phyloP scores from a whole-genome alignment of 768 basidiomycete genomes.

The Suillus clintonianus region DNA sequence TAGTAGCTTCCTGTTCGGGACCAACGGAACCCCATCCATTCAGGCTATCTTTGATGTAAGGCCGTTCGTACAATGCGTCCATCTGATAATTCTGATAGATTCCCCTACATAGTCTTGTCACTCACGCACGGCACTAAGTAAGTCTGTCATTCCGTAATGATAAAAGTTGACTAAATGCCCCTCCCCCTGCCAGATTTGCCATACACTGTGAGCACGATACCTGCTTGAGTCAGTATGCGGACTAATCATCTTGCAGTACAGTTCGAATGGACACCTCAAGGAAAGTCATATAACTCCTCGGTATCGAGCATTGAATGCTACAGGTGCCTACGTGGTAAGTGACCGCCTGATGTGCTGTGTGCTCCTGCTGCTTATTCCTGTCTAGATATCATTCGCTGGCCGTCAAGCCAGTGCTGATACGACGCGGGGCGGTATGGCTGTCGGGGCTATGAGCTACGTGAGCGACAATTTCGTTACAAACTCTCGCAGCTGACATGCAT shows the following conservation, averaged over 20 bases:
- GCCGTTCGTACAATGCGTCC: not conserved
- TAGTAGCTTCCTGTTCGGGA: not conserved
- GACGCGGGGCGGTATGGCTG: conserved; percentile 59
- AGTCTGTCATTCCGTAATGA: not conserved
- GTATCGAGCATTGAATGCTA: conserved; percentile 39
- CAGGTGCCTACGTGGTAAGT: conserved; percentile 72
- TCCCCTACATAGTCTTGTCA: conserved; percentile 44
- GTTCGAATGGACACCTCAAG: conserved; percentile 56
- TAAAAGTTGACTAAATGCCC: not conserved
- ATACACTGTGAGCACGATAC: conserved; percentile 23
- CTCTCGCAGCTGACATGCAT: conserved; percentile 2
- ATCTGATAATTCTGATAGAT: not conserved
- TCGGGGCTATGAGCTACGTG: conserved; percentile 82
- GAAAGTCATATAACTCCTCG: conserved; percentile 41
- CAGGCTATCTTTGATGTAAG: conserved; percentile 54
- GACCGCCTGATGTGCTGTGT: not conserved
- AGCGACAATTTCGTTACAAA: conserved; percentile 23
- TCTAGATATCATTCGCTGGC: conserved; percentile 70
- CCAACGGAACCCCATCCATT: not conserved
- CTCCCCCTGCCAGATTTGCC: conserved; percentile 21
- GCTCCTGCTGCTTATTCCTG: not conserved
- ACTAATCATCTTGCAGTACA: conserved; percentile 44
- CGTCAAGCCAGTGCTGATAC: conserved; percentile 80
- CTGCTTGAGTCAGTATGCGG: not conserved
- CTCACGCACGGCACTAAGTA: conserved; percentile 50